Conservation (phyloP, 768 basidiomycete genomes). For the Boletus barrowsii region DNA sequence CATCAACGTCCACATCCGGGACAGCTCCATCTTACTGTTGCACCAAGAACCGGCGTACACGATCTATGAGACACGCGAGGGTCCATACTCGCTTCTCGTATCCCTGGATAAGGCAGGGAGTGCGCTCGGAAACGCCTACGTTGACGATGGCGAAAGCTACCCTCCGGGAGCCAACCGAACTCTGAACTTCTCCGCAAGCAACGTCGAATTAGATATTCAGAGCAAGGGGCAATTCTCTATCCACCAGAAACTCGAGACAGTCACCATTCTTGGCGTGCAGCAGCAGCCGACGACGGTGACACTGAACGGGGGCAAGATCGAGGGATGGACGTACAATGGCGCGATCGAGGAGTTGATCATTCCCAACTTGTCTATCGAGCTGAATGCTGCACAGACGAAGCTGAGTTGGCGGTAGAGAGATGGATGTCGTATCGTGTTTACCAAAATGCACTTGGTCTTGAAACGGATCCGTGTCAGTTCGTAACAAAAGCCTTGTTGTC, state of each 20-base stretch:
- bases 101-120: constrained; percentile 45
- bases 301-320: constrained; percentile 35
- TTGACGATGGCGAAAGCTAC: constrained; percentile 68
- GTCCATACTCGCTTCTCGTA: constrained; percentile 61
- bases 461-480: too few species aligned
- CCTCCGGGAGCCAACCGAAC: constrained; percentile 53
- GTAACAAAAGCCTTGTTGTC: too few species aligned
- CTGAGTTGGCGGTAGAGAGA: constrained; percentile 34
- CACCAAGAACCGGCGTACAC: constrained; percentile 66
- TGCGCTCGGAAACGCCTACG: constrained; percentile 58
- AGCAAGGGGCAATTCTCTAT: constrained; percentile 33
- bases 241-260: constrained; percentile 43
- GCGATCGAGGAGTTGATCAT: constrained; percentile 43
- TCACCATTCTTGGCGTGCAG: constrained; percentile 60
- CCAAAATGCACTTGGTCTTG: too few species aligned
- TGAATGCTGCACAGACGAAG: constrained; percentile 37
- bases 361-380: constrained; percentile 34
- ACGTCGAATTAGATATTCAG: constrained; percentile 36
- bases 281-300: constrained; percentile 39
- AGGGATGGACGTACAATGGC: constrained; percentile 39
- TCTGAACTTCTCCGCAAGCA: constrained; percentile 42
- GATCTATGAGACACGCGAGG: constrained; percentile 58
- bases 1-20: constrained; percentile 76
- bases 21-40: constrained; percentile 61
- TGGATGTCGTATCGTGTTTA: neutral